Base-by-base conservation (phyloP, 371 early-diverging fungal genomes). In the Dinochytrium kinnereticum region DNA sequence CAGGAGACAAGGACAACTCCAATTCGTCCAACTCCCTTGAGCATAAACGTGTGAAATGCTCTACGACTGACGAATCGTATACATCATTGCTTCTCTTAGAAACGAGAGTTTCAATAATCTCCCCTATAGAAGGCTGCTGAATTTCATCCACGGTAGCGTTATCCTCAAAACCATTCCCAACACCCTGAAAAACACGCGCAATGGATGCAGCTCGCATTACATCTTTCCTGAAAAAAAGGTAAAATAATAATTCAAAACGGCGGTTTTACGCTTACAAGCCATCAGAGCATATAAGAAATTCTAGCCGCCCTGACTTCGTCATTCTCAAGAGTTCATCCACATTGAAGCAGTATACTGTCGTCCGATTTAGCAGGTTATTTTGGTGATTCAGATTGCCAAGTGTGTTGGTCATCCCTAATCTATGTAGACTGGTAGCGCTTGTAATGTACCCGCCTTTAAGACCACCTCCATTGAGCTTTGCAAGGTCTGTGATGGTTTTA, bases 351-450 rank as follows among this genome's bases (percentile, higher is more conserved):
- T 75, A 75, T 26, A 75, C 75, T 21, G 61, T 70, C 17, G 70
- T 75, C 24, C 75, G 5, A 5, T 39, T 30, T 5, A 75, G 36
- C 15, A 75, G 38, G 53, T 75, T 75, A 0, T 70, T 70, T 51
- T 75, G 69, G 36, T 70, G 75, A 64, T 51, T 64, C 28, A 36
- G 34, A 55, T 75, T 75, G 1, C 75, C 75, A 3, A 75, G 19
- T 19, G 70, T 50, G 39, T 64, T 59, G 2, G 75, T 75, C 75
- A 75, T 75, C 3, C 75, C 75, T 24, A 75, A 55, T 10, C 75
- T 51, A 40, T 75, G 69, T 38, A 24, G 5, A n/a, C 51, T 51
- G 26, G 59, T 65, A 10, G 37, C 51, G 55, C 36, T 34, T 5
- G 64, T 40, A 51, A 75, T 70, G 40, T 70, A 75, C n/a, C 75